These are phyloP conservation scores for Pseudozyma sp. DNA, from an alignment of 1,284 basidiomycete genomes.

Conservation along the genomic window DNA sequence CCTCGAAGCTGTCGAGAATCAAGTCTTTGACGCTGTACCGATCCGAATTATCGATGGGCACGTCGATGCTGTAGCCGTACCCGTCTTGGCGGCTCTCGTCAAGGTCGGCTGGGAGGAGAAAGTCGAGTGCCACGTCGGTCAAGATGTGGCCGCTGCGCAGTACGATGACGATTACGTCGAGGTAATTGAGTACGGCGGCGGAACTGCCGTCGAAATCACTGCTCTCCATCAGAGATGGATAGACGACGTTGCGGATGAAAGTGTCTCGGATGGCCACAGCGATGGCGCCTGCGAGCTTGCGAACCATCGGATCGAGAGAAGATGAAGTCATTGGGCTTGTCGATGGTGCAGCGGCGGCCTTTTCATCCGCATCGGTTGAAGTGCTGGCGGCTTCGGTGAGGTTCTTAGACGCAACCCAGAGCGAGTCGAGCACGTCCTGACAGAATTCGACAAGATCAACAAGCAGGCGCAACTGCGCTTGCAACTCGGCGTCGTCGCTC, in stretches of 20 bases:
- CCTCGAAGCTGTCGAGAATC: conserved; percentile 49
- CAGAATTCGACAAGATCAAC: conserved; percentile 90
- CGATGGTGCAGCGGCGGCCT: neutral
- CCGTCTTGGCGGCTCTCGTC: neutral
- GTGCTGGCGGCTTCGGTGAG: conserved; percentile 14
- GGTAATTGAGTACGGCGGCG: conserved; percentile 95
- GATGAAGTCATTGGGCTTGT: neutral
- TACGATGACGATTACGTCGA: conserved; percentile 73
- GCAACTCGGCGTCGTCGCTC: conserved; percentile 76
- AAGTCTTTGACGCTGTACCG: conserved; percentile 57
- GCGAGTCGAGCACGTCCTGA: conserved; percentile 77
- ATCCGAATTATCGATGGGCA: conserved; percentile 33
- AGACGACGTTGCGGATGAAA: conserved; percentile 91
- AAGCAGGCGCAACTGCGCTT: conserved; percentile 83
- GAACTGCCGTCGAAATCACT: conserved; percentile 91
- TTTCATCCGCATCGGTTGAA: conserved; percentile 15
- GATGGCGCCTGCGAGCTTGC: conserved; percentile 43
- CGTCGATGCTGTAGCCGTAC: conserved; percentile 16
- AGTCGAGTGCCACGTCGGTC: conserved; percentile 56
- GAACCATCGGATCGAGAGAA: conserved; percentile 34
- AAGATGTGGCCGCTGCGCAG: conserved; percentile 55
- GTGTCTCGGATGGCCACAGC: conserved; percentile 78
- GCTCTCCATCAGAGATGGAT: conserved; percentile 92
- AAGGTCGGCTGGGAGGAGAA: conserved; percentile 24
- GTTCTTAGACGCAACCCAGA: conserved; percentile 32